Evolutionary conservation across 257 asterid species (phyloP), one percentile per base, ranked within the genome.

Genomic region (Rauvolfia tetraphylla): DNA sequence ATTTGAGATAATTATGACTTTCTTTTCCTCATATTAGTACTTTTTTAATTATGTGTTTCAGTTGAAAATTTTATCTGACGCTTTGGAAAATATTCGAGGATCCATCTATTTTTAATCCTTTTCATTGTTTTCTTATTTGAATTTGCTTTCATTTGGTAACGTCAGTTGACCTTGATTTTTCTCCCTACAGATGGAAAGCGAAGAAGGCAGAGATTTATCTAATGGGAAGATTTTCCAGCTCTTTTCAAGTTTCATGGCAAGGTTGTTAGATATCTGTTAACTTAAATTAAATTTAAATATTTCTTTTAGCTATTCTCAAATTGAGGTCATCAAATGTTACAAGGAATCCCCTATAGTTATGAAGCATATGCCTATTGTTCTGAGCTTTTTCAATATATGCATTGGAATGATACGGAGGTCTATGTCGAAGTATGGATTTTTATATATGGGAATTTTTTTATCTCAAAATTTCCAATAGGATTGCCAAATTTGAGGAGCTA

Each of bases 401-500:
- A 1, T 27, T 71, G 63, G 33, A 27, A 67, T 2, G 46, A 5
- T 58, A 5, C 74, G 13, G 2, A 23, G 17, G 1, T 75, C 11
- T 65, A 57, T 39, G n/a, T 15, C 71, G 7, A 18, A 53, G 22
- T 53, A 27, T 41, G 29, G 10, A 39, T 1, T 75, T n/a, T 23
- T 61, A 5, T 38, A 15, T 54, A 9, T 57, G 29, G 0, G 54
- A 15, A 56, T 36, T 15, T 8, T 31, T 62, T 42, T 41, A 15
- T 48, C 29, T 38, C 17, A 41, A 13, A n/a, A 58, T 75, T 44
- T 68, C 25, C 81, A 48, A 9, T 81, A 93, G 98, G 87, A 82
- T 90, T 62, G 73, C 92, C 39, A 79, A 82, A 75, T 82, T 87
- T 76, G 97, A 91, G 61, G 97, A 91, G 81, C 86, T 93, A 74